Conservation (phyloP, 225 moss, liverwort and hornwort genomes). For the Ulota crispa region DNA sequence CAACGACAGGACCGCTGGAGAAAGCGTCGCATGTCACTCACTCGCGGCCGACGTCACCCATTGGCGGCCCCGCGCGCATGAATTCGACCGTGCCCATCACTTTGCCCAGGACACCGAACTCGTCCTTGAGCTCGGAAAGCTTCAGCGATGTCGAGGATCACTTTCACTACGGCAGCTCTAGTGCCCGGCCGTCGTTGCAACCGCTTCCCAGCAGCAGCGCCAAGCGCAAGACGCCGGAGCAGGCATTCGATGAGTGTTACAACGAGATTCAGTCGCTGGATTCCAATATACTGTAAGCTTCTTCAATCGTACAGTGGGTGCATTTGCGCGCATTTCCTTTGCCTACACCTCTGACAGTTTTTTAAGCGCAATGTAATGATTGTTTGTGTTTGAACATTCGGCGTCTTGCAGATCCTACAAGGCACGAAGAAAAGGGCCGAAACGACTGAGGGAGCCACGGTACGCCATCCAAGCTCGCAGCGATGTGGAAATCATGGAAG, state of each 20-base stretch:
- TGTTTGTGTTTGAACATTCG: too few relatives aligned
- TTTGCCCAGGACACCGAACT: conserved; percentile 41
- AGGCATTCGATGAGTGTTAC: conserved; percentile 13
- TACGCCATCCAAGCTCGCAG: conserved; percentile 51
- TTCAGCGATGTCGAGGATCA: conserved; percentile 43
- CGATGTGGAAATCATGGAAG: conserved; percentile 56
- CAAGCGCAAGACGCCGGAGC: conserved; percentile 46
- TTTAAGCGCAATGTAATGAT: neutral
- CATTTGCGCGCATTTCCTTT: neutral
- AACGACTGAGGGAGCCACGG: conserved; percentile 44
- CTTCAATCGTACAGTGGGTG: neutral
- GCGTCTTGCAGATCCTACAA: conserved; percentile 20
- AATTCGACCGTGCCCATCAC: conserved; percentile 29
- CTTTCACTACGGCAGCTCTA: conserved; percentile 10
- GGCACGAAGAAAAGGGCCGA: conserved; percentile 40
- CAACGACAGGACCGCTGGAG: neutral
- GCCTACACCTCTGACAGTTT: neutral
- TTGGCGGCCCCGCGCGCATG: neutral
- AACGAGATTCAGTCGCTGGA: conserved; percentile 36
- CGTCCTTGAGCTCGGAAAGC: conserved; percentile 41
- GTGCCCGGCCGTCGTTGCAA: conserved; percentile 8
- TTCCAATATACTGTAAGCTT: conserved; percentile 38
- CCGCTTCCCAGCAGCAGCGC: conserved; percentile 19
- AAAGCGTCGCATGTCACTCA: conserved; percentile 10
- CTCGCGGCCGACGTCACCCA: conserved; percentile 8